Conservation (phyloP, 345 rosid genomes). For the Euphorbia peplus region DNA sequence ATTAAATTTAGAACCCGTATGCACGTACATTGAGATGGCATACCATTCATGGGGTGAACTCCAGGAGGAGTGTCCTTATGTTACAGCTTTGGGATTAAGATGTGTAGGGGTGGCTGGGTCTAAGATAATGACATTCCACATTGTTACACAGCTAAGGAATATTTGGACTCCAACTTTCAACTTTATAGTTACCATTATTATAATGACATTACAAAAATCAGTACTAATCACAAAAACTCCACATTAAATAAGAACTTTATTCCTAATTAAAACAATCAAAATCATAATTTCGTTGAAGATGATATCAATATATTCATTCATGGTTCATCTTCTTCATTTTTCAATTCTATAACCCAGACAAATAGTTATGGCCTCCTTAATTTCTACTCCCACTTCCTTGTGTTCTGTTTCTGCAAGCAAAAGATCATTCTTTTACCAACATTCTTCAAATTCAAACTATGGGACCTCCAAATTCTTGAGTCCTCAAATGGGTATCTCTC, state of each 20-base stretch:
- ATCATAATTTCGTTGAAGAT: background rate
- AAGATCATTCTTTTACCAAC: conserved; percentile 25
- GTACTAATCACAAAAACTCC: no score
- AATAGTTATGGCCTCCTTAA: conserved; percentile 49
- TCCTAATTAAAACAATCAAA: no score
- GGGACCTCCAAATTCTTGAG: conserved; percentile 34
- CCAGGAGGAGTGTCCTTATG: background rate
- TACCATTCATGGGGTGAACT: background rate
- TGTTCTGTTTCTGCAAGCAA: conserved; percentile 35
- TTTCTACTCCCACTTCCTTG: conserved; percentile 26
- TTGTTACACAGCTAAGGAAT: no score
- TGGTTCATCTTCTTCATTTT: background rate
- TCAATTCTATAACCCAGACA: conserved; percentile 7
- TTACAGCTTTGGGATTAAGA: background rate
- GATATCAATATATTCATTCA: background rate
- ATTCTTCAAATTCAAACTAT: conserved; percentile 21
- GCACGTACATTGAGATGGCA: background rate
- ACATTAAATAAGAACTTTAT: no score
- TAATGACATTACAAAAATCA: no score
- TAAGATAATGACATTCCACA: no score
- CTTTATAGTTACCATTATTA: no score
- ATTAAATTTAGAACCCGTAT: background rate
- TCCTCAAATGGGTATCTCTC: conserved; percentile 37
- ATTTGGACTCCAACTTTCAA: no score
- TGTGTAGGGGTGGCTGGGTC: background rate